Conservation (phyloP, 192 early-diverging fungal species). For the Coemansia sp. region DNA sequence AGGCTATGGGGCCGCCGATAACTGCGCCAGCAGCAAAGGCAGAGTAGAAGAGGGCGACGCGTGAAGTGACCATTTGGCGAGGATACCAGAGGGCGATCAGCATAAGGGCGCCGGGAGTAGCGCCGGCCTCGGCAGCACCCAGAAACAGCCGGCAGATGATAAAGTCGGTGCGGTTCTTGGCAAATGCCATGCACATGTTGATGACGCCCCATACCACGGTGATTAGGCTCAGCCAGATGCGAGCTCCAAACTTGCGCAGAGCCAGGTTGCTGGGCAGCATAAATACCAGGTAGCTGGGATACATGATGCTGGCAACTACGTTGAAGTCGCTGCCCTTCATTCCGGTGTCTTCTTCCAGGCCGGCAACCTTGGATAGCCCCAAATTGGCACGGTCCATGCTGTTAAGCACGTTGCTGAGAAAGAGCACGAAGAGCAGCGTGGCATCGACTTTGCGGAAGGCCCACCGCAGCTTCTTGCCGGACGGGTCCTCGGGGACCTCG, state of each 20-base stretch:
- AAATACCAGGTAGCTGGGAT: constrained; percentile 41
- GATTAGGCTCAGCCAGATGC: constrained; percentile 47
- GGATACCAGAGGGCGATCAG: constrained; percentile 51
- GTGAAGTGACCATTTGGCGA: constrained; percentile 43
- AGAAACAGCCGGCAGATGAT: constrained; percentile 43
- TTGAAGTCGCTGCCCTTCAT: constrained; percentile 45
- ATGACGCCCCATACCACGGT: constrained; percentile 49
- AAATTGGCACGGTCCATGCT: constrained; percentile 47
- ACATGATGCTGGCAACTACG: constrained; percentile 44
- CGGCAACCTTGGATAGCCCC: constrained; percentile 37
- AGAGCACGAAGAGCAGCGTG: constrained; percentile 30
- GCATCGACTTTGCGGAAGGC: constrained; percentile 45
- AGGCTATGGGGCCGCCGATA: constrained; percentile 42
- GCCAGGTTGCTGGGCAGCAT: constrained; percentile 50
- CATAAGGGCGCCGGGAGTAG: constrained; percentile 44
- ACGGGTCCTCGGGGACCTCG: constrained; percentile 4
- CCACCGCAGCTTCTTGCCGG: constrained; percentile 29
- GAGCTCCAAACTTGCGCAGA: constrained; percentile 39
- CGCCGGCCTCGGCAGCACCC: constrained; percentile 46
- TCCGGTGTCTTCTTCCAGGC: constrained; percentile 27
- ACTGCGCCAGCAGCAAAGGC: constrained; percentile 41
- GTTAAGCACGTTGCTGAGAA: constrained; percentile 48
- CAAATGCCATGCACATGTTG: constrained; percentile 52
- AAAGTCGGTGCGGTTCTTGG: constrained; percentile 42
- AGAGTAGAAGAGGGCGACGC: constrained; percentile 42